Conservation (phyloP, 305 asterid genomes). For the Solanum hybrid region DNA sequence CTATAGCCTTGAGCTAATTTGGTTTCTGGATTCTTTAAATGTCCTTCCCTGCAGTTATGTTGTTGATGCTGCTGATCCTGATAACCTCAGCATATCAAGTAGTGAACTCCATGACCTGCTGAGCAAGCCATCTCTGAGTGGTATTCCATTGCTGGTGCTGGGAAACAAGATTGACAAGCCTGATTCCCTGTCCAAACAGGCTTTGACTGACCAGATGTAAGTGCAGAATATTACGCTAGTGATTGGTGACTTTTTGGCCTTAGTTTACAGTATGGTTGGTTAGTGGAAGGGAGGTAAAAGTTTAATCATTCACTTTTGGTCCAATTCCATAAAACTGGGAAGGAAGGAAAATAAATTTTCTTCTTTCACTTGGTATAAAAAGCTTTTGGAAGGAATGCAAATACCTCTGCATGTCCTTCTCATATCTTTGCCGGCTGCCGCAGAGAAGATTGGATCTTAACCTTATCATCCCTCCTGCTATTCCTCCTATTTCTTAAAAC, state of each 20-base stretch:
- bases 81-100: conserved; percentile 63
- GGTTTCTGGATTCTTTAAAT: background rate
- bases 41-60: conserved; percentile 51
- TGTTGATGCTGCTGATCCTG: conserved; percentile 94
- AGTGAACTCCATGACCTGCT: conserved; percentile 85
- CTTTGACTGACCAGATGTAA: conserved; percentile 89
- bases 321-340: background rate
- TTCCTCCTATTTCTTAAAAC: background rate
- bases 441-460: background rate
- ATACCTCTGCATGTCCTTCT: background rate
- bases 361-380: background rate
- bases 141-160: conserved; percentile 82
- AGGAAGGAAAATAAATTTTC: background rate
- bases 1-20: background rate
- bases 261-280: background rate
- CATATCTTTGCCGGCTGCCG: background rate
- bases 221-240: conserved; percentile 3
- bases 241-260: background rate
- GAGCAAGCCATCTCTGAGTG: conserved; percentile 78
- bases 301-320: background rate
- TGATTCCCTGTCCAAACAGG: conserved; percentile 66
- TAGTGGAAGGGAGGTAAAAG: background rate
- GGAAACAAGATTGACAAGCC: conserved; percentile 94
- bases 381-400: background rate
- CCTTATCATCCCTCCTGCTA: background rate